These are phyloP conservation scores for Suillus placidus DNA, from an alignment of 768 basidiomycete species.

Conservation along the genomic window DNA sequence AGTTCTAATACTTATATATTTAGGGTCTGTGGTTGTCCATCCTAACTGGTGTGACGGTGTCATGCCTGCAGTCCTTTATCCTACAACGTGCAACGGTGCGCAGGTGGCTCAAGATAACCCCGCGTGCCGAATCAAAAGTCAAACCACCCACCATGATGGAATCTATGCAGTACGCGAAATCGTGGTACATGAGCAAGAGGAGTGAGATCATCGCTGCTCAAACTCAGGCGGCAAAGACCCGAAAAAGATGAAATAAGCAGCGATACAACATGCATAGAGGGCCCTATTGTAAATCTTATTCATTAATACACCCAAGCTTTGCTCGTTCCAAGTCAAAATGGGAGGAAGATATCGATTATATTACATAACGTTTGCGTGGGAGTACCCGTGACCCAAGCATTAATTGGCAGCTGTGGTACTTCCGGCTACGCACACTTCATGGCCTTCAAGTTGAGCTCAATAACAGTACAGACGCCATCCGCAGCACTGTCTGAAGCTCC, in stretches of 20 bases:
- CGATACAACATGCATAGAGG: background rate
- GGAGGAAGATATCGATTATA: background rate
- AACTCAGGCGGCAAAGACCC: background rate
- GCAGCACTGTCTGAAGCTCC: slow-evolving; percentile 37
- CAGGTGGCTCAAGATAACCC: slow-evolving; percentile 38
- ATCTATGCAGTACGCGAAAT: slow-evolving; percentile 18
- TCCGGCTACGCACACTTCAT: slow-evolving; percentile 23
- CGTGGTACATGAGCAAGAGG: slow-evolving; percentile 13
- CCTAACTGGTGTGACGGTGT: slow-evolving; percentile 48
- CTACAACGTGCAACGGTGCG: slow-evolving; percentile 48
- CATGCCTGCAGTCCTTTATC: slow-evolving; percentile 49
- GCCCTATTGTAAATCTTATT: background rate
- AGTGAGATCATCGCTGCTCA: background rate
- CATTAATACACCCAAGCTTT: slow-evolving; percentile 1
- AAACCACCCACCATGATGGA: slow-evolving; percentile 33
- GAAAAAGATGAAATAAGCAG: background rate
- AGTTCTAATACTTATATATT: slow-evolving; percentile 10
- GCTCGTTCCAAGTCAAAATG: background rate
- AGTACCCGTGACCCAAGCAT: background rate
- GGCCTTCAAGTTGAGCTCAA: slow-evolving; percentile 41
- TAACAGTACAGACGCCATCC: slow-evolving; percentile 32
- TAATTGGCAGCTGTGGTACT: background rate
- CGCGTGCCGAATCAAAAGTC: slow-evolving; percentile 12
- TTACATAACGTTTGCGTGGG: background rate
- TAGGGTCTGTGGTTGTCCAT: slow-evolving; percentile 66